phyloP scores from a whole-genome alignment of 495 filamentous ascomycete genomes.

The Lasiosphaeriaceae sp. region DNA sequence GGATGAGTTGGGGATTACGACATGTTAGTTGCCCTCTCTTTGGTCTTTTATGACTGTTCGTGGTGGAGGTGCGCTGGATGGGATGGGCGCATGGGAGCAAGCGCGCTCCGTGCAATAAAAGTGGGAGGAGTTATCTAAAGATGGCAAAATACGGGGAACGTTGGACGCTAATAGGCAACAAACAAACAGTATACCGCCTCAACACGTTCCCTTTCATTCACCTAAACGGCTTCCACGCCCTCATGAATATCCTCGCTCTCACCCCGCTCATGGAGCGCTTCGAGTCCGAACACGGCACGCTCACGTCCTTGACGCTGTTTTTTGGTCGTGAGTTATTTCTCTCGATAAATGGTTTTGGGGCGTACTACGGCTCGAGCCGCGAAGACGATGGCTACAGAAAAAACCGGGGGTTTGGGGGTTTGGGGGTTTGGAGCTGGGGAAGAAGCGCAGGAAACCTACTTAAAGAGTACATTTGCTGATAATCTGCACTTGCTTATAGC shows the following conservation, averaged over 20 bases:
- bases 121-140: not conserved
- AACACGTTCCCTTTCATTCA: conserved; percentile 94
- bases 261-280: conserved; percentile 86
- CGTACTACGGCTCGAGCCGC: too few species aligned
- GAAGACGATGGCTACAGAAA: too few species aligned
- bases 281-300: conserved; percentile 89
- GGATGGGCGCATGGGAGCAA: not conserved
- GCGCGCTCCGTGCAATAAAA: not conserved
- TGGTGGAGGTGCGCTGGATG: not conserved
- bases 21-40: conserved; percentile 54
- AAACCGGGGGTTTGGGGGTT: too few species aligned
- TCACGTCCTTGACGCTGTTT: conserved; percentile 77
- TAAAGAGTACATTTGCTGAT: too few species aligned
- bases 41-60: too few species aligned
- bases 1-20: conserved; percentile 62
- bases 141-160: too few species aligned
- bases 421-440: too few species aligned
- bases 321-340: conserved; percentile 69
- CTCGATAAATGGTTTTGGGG: too few species aligned
- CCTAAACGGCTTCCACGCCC: conserved; percentile 67
- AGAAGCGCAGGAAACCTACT: not conserved
- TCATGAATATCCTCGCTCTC: conserved; percentile 76
- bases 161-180: not conserved
- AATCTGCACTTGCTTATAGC: conserved; percentile 40
- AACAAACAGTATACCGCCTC: conserved; percentile 74